These are phyloP conservation scores for Neonectria punicea DNA, from an alignment of 2,329 filamentous ascomycete species.

Conservation along the genomic window DNA sequence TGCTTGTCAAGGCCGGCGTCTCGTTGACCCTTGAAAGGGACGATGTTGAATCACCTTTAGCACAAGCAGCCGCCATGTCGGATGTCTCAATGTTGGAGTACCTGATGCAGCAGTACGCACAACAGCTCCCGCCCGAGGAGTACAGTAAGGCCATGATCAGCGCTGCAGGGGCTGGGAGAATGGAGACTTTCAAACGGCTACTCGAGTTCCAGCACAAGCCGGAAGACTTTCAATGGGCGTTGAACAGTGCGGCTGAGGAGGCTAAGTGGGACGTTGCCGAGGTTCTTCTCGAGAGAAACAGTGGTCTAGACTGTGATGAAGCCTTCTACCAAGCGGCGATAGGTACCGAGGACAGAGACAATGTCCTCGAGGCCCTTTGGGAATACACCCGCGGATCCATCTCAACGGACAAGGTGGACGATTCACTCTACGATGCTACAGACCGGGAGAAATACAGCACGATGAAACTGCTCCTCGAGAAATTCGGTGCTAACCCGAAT, in stretches of 20 bases:
- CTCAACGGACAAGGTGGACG: background rate
- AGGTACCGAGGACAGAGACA: background rate
- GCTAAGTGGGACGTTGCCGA: slow-evolving; percentile 53
- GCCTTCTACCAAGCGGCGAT: slow-evolving; percentile 42
- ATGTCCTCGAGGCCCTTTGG: background rate
- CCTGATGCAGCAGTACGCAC: slow-evolving; percentile 51
- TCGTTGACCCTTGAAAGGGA: slow-evolving; percentile 39
- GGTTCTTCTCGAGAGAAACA: slow-evolving; percentile 47
- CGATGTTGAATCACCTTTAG: slow-evolving; percentile 47
- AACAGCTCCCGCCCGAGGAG: slow-evolving; percentile 51
- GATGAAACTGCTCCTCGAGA: background rate
- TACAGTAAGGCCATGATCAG: slow-evolving; percentile 52
- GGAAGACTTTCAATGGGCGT: slow-evolving; percentile 47
- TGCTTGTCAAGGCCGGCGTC: slow-evolving; percentile 52
- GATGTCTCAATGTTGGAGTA: slow-evolving; percentile 55
- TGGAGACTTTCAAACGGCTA: slow-evolving; percentile 53
- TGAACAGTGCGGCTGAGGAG: slow-evolving; percentile 46
- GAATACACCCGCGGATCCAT: background rate
- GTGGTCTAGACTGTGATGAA: slow-evolving; percentile 48
- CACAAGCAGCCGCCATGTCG: slow-evolving; percentile 50
- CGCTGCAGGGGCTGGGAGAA: slow-evolving; percentile 51
- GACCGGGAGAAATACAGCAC: background rate
- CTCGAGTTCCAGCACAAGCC: slow-evolving; percentile 47
- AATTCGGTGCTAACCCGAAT: background rate
- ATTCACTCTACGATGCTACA: background rate